Percentiles rank a stretch among this genome's conserved stretches.
phyloP scores from a whole-genome alignment of 495 filamentous ascomycete species.

The Barbatosphaeria neglecta region DNA sequence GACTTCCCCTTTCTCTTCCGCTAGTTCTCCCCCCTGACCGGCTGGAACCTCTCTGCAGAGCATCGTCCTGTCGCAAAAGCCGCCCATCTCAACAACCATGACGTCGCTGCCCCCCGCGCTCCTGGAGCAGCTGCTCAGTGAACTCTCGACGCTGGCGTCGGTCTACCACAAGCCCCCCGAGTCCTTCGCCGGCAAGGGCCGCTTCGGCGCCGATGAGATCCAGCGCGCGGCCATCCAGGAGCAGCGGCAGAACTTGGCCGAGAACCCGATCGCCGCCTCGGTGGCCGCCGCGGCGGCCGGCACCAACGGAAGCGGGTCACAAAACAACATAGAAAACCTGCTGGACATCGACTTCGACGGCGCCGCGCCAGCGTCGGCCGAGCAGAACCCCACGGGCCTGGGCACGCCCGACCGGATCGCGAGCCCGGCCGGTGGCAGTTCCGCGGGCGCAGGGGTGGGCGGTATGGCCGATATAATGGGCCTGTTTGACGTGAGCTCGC shows the following conservation, averaged over 20 bases:
- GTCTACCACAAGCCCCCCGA: slow-evolving; percentile 99
- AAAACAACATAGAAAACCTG: slow-evolving; percentile 84
- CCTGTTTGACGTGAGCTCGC: slow-evolving; percentile 49
- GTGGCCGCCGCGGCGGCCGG: slow-evolving; percentile 56
- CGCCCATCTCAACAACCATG: slow-evolving; percentile 87
- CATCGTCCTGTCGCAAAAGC: slow-evolving; percentile 88
- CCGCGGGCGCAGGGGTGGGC: too few species aligned
- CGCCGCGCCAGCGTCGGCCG: slow-evolving; percentile 75
- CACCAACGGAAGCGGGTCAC: slow-evolving; percentile 39
- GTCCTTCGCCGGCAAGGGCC: slow-evolving; percentile 89
- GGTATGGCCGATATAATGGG: slow-evolving; percentile 87
- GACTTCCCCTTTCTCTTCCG: slow-evolving; percentile 1
- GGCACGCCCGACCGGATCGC: slow-evolving; percentile 73
- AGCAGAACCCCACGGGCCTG: slow-evolving; percentile 50
- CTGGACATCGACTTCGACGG: slow-evolving; percentile 98
- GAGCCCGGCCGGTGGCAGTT: slow-evolving; percentile 41
- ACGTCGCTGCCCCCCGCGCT: slow-evolving; percentile 70
- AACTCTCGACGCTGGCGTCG: slow-evolving; percentile 91
- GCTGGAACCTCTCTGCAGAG: too few species aligned
- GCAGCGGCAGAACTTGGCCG: slow-evolving; percentile 78
- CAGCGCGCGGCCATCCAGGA: slow-evolving; percentile 95
- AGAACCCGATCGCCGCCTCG: slow-evolving; percentile 86
- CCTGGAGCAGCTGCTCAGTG: slow-evolving; percentile 73
- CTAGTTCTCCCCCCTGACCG: too few species aligned
- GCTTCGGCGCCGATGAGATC: slow-evolving; percentile 87